A percentile compares a stretch with the other conserved stretches of the same genome.
These are phyloP conservation scores for Carex pumila DNA, from an alignment of 176 grass and related monocot genomes.

Conservation along the genomic window DNA sequence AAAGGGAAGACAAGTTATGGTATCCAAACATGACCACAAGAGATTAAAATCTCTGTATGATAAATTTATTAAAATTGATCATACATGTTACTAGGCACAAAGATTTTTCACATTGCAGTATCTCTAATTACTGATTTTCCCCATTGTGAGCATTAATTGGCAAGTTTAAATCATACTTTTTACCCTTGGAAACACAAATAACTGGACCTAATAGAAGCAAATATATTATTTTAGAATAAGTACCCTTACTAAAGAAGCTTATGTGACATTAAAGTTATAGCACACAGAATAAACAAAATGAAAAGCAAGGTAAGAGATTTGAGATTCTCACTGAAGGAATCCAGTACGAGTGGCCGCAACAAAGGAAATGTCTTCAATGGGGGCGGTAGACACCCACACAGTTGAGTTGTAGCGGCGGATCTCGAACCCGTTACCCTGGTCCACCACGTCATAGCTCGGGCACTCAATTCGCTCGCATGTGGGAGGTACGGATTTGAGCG, in stretches of 20 bases:
- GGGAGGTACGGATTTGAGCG: conserved; percentile 34
- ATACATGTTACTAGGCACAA: neutral
- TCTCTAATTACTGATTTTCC: neutral
- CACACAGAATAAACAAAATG: neutral
- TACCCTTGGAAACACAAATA: neutral
- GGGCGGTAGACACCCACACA: conserved; percentile 56
- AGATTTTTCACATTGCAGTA: neutral
- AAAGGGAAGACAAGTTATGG: neutral
- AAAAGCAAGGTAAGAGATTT: neutral
- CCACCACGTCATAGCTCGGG: conserved; percentile 77
- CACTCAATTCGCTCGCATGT: conserved; percentile 95
- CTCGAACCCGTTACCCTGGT: conserved; percentile 81
- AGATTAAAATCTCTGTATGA: neutral
- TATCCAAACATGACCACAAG: neutral
- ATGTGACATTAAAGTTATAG: neutral
- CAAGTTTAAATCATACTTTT: neutral
- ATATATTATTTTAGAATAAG: neutral
- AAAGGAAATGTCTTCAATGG: conserved; percentile 92
- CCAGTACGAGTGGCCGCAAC: conserved; percentile 70
- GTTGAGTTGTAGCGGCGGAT: conserved; percentile 73
- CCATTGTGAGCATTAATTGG: neutral
- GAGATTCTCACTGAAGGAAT: conserved; percentile 51
- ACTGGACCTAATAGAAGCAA: neutral
- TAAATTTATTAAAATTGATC: neutral
- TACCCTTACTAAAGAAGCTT: neutral